phyloP scores from a whole-genome alignment of 1,139 yeast genomes.

The Taphrina populina region DNA sequence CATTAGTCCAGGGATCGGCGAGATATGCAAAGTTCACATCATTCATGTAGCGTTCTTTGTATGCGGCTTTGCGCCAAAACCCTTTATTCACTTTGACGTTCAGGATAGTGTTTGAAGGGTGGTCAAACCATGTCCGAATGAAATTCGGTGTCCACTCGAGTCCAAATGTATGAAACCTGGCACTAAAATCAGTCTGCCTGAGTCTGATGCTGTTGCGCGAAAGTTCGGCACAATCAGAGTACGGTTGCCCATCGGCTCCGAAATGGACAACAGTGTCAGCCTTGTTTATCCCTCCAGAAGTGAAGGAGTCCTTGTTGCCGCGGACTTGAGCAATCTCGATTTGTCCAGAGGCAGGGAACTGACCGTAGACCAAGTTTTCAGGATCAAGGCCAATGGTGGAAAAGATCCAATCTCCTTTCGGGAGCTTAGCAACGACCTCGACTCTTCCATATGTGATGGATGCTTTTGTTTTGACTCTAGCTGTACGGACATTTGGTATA shows the following conservation, averaged over 20 bases:
- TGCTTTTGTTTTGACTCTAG: slow-evolving; percentile 35
- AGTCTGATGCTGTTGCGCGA: neutral
- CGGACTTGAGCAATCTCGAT: slow-evolving; percentile 38
- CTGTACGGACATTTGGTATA: slow-evolving; percentile 38
- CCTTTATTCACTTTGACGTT: slow-evolving; percentile 29
- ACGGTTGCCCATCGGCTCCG: slow-evolving; percentile 33
- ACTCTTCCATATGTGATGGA: slow-evolving; percentile 37
- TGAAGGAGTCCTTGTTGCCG: slow-evolving; percentile 36
- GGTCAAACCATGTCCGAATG: slow-evolving; percentile 37
- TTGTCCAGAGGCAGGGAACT: slow-evolving; percentile 39
- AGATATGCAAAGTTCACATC: slow-evolving; percentile 33
- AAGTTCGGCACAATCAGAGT: slow-evolving; percentile 4
- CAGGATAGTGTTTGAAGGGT: slow-evolving; percentile 37
- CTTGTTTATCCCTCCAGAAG: slow-evolving; percentile 36
- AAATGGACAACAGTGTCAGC: slow-evolving; percentile 37
- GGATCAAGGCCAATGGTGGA: slow-evolving; percentile 39
- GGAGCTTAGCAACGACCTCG: slow-evolving; percentile 37
- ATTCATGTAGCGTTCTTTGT: neutral
- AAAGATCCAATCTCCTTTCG: slow-evolving; percentile 39
- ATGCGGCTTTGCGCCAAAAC: slow-evolving; percentile 35
- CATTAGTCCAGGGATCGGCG: slow-evolving; percentile 35
- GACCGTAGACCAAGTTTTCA: slow-evolving; percentile 35
- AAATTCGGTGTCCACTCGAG: slow-evolving; percentile 38
- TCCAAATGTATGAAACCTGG: slow-evolving; percentile 37
- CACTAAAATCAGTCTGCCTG: slow-evolving; percentile 16